These are phyloP conservation scores for Salvia sclarea DNA, from an alignment of 305 asterid species.

Conservation along the genomic window DNA sequence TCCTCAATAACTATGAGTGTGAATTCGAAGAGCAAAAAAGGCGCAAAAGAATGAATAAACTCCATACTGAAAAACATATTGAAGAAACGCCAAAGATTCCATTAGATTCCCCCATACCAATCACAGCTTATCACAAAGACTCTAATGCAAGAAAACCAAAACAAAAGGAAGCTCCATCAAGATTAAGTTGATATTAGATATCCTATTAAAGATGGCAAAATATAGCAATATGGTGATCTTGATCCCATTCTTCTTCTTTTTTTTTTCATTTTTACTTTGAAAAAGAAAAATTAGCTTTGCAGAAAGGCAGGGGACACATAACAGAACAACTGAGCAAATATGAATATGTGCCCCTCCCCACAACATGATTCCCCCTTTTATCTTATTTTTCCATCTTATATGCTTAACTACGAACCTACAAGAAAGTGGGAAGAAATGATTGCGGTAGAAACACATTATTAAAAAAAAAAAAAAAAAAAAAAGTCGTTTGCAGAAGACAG, in stretches of 20 bases:
- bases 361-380: not conserved
- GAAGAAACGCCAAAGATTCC: not conserved
- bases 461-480: not conserved
- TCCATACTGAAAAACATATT: not conserved
- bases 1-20: not conserved
- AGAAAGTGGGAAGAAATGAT: not conserved
- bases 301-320: not conserved
- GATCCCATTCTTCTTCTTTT: not conserved
- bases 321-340: not conserved
- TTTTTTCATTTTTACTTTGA: not conserved
- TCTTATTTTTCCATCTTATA: not conserved
- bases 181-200: not conserved
- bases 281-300: not conserved
- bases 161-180: not conserved
- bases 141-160: constrained; percentile 3
- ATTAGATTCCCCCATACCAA: not conserved
- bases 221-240: not conserved
- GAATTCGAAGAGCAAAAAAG: not conserved
- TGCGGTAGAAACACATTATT: not conserved
- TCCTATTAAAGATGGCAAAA: not conserved
- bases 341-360: not conserved
- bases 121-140: not conserved
- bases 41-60: not conserved
- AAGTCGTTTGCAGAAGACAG: not conserved
- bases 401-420: not conserved